Conservation (phyloP, 1,284 basidiomycete species). For the Coriolopsis trogii region DNA sequence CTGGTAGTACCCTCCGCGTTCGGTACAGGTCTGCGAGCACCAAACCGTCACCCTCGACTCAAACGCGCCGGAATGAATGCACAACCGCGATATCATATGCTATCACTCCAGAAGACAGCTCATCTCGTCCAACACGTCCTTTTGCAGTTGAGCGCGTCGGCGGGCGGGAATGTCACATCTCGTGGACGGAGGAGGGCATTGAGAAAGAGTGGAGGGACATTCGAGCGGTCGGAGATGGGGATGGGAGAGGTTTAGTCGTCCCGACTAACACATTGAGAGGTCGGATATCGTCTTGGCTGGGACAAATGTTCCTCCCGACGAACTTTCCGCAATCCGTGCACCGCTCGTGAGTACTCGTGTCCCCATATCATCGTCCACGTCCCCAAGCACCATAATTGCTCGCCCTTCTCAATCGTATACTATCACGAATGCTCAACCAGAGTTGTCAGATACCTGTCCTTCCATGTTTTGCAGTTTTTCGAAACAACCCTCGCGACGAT, state of each 20-base stretch:
- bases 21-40: too few species aligned
- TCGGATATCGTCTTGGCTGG: conserved; percentile 31
- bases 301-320: conserved; percentile 37
- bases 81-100: background rate
- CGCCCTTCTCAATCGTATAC: too few species aligned
- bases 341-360: conserved; percentile 30
- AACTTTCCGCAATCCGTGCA: conserved; percentile 38
- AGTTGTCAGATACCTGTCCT: conserved; percentile 35
- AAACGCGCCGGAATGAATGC: background rate
- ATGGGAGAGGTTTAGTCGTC: conserved; percentile 14
- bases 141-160: conserved; percentile 35
- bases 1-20: background rate
- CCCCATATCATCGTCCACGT: background rate
- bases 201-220: conserved; percentile 33
- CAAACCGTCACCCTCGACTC: too few species aligned
- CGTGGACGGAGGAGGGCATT: conserved; percentile 29
- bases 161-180: conserved; percentile 34
- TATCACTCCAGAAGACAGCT: background rate
- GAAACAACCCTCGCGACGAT: conserved; percentile 33
- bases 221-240: conserved; percentile 1
- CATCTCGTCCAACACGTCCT: conserved; percentile 19
- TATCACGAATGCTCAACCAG: too few species aligned
- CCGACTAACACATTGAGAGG: conserved; percentile 23
- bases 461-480: conserved; percentile 35
- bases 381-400: too few species aligned